These are phyloP conservation scores for Elsinoe arachidis DNA, from an alignment of 2,329 filamentous ascomycete species.

Conservation along the genomic window DNA sequence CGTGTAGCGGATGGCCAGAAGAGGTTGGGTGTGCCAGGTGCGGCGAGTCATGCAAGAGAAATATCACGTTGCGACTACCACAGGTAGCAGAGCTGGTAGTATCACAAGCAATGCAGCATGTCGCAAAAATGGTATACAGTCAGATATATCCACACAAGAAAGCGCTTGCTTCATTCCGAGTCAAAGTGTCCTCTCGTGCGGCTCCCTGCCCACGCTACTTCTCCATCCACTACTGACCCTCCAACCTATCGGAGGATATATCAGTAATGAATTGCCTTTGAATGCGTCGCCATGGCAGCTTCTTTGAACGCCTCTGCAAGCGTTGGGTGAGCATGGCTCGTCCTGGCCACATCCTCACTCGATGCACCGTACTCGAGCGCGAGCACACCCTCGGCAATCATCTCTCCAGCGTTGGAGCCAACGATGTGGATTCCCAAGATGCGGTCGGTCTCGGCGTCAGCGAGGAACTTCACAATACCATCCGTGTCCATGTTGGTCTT, in stretches of 20 bases:
- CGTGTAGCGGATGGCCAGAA: neutral
- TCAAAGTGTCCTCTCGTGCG: neutral
- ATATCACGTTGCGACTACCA: neutral
- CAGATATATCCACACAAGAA: constrained; percentile 1
- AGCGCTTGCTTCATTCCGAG: constrained; percentile 3
- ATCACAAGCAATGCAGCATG: neutral
- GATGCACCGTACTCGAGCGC: constrained; percentile 95
- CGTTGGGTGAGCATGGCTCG: constrained; percentile 93
- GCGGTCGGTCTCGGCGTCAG: constrained; percentile 91
- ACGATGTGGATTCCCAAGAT: constrained; percentile 95
- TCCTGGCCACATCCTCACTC: constrained; percentile 87
- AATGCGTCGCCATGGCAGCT: constrained; percentile 95
- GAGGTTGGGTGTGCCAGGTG: neutral
- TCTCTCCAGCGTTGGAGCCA: constrained; percentile 91
- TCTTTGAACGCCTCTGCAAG: constrained; percentile 98
- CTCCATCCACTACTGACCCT: neutral
- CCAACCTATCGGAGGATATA: neutral
- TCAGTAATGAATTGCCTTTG: constrained; percentile 93
- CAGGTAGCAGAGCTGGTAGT: too few species aligned
- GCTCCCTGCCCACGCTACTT: neutral
- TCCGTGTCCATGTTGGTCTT: constrained; percentile 98
- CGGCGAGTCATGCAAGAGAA: neutral
- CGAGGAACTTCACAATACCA: constrained; percentile 92
- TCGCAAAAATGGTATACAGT: constrained; percentile 2
- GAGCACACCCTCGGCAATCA: constrained; percentile 96